Base-by-base conservation (phyloP, 768 basidiomycete genomes). In the Podaxis carcinomalis region DNA sequence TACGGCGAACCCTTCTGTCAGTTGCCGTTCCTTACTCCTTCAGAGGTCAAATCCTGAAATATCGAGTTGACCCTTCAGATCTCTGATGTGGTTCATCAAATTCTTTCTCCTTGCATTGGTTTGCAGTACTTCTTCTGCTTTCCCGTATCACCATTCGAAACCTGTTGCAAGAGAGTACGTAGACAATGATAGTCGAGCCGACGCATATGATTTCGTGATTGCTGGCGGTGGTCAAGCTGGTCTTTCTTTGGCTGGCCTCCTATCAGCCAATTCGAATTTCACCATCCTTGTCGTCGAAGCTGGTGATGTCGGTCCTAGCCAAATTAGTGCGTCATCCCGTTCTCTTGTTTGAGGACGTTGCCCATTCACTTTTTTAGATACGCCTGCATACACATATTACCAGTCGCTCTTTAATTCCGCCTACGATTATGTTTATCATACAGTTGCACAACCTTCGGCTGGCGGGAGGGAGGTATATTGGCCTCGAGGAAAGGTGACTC, bases 401-500 rank as follows among this genome's bases (percentile, higher is more conserved):
- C 65, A 75, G 49, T 81, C 82, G 13, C 73, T 86, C 7, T 68
- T 81, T 36, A 73, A 74, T 51, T 71, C 78, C 1, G 63, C 74
- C 13, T 81, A 84, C 69, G 83, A 87, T 69, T 88, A 84, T 82
- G 70, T 74, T 16, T 85, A 82, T 73, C 70, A 70, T 46, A 83
- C 83, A 13, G 73, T 75, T 4, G 68, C 79, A 0, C 86, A 88
- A 68, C 52, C 75, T 0, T 73, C 76, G 61, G 75, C 78, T 21
- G 71, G 68, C 36, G 76, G 77, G 57, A 77, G 84, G 27, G 66
- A 64, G 0, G 62, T 86, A 44, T 59, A 74, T 2, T 88, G 87
- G 83, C 83, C 87, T 4, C 78, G 84, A 36, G 89, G 89, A 35
- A 86, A 84, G 70, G 82, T 85, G 52, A 32, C 51, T 51, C 10